phyloP scores from a whole-genome alignment of 495 filamentous ascomycete genomes.

The Annulohypoxylon bovei region DNA sequence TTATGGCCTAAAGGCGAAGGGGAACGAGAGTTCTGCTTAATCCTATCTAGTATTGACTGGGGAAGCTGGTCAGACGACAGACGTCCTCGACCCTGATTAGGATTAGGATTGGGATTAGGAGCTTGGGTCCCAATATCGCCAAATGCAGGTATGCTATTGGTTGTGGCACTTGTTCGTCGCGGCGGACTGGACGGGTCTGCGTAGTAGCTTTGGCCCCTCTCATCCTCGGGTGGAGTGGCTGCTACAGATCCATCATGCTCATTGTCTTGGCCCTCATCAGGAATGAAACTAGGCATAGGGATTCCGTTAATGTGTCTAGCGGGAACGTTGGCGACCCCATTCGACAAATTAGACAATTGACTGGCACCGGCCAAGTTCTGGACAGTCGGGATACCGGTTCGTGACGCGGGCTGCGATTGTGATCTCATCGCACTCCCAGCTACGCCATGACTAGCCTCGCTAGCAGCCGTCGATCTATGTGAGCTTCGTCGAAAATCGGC shows the following conservation, averaged over 20 bases:
- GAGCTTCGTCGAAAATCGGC: constrained; percentile 61
- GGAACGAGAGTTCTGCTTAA: constrained; percentile 63
- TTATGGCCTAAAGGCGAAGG: constrained; percentile 63
- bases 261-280: constrained; percentile 58
- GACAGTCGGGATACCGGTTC: constrained; percentile 42
- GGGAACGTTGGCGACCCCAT: constrained; percentile 45
- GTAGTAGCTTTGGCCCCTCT: constrained; percentile 41
- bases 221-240: constrained; percentile 55
- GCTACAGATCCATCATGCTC: constrained; percentile 41
- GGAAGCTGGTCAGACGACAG: constrained; percentile 61
- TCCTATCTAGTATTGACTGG: constrained; percentile 60
- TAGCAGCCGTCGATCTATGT: constrained; percentile 55
- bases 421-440: constrained; percentile 61
- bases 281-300: constrained; percentile 58
- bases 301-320: constrained; percentile 54
- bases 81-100: constrained; percentile 50
- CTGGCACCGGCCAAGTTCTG: constrained; percentile 38
- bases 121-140: constrained; percentile 53
- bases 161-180: constrained; percentile 46
- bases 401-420: constrained; percentile 66
- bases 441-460: constrained; percentile 50
- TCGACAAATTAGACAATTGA: constrained; percentile 46
- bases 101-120: not conserved
- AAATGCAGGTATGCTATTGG: constrained; percentile 54
- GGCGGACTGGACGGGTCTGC: constrained; percentile 47